A percentile compares a stretch with the other conserved stretches of the same genome.
Evolutionary conservation across 2,329 filamentous ascomycete species (phyloP).

Genomic region (Ambrosiella beaveri): DNA sequence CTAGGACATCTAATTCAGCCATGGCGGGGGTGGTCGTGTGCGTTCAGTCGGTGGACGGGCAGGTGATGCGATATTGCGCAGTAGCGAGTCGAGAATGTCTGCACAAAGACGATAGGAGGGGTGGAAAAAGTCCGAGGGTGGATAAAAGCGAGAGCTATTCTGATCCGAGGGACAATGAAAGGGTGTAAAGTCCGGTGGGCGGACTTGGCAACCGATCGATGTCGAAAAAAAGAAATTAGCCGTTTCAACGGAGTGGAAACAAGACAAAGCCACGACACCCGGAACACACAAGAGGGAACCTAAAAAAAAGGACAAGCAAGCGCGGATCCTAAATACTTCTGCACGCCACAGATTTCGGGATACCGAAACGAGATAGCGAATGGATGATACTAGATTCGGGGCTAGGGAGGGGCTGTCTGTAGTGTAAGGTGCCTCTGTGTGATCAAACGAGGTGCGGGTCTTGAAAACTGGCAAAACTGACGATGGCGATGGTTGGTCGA

Average conservation of each 20-base stretch:
- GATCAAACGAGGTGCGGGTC: background rate
- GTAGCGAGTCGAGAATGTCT: background rate
- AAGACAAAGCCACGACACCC: background rate
- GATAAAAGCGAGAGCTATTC: background rate
- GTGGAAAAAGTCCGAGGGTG: background rate
- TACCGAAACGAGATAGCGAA: background rate
- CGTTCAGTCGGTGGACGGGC: background rate
- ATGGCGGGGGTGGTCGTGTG: slow-evolving; percentile 32
- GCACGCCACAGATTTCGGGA: background rate
- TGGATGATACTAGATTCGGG: background rate
- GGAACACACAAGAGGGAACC: background rate
- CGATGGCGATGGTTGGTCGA: too few relatives aligned
- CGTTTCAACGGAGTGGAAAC: background rate
- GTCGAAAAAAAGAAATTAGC: background rate
- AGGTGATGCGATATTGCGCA: background rate
- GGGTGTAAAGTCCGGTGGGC: background rate
- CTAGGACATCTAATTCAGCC: slow-evolving; percentile 91
- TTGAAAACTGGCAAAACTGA: background rate
- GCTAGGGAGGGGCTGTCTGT: background rate
- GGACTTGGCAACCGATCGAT: background rate
- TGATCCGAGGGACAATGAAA: background rate
- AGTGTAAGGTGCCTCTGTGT: background rate
- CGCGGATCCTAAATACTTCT: background rate
- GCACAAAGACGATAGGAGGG: background rate
- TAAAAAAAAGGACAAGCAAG: background rate